A percentile compares a stretch with the other conserved stretches of the same genome.
phyloP scores from a whole-genome alignment of 2,329 filamentous ascomycete species.

The Myotisia sp. region DNA sequence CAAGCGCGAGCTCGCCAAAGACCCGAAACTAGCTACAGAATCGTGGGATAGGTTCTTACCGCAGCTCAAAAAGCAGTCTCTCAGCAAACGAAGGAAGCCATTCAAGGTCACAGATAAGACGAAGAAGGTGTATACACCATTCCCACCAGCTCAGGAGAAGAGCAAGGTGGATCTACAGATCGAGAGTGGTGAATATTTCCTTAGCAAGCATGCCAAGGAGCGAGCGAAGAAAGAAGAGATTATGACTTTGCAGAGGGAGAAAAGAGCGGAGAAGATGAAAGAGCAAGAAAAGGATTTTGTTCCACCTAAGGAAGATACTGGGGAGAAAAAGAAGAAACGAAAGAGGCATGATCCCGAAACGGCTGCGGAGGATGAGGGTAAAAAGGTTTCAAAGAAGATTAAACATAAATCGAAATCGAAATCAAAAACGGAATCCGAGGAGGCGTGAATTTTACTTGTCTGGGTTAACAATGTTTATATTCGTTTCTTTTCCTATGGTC shows the following conservation, averaged over 20 bases:
- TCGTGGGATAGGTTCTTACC: conserved; percentile 94
- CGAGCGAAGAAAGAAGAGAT: conserved; percentile 64
- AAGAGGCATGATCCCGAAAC: conserved; percentile 14
- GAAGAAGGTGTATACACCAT: conserved; percentile 92
- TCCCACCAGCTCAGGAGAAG: conserved; percentile 93
- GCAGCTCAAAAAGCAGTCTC: conserved; percentile 87
- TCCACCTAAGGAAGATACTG: conserved; percentile 61
- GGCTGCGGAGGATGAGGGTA: conserved; percentile 3
- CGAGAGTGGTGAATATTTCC: conserved; percentile 92
- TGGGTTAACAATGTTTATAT: too few relatives aligned
- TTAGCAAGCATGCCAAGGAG: conserved; percentile 85
- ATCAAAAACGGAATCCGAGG: conserved; percentile 13
- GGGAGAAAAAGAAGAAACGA: conserved; percentile 34
- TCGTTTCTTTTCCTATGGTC: too few relatives aligned
- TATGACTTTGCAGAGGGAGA: conserved; percentile 69
- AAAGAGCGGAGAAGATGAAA: conserved; percentile 76
- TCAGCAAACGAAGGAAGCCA: conserved; percentile 70
- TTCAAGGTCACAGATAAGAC: conserved; percentile 80
- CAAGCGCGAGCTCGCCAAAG: conserved; percentile 79
- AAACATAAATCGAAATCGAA: conserved; percentile 22
- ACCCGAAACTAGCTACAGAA: conserved; percentile 71
- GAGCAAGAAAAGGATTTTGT: conserved; percentile 77
- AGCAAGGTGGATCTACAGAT: conserved; percentile 98
- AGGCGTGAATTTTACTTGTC: conserved; percentile 5
- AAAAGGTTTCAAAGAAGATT: conserved; percentile 30